These are phyloP conservation scores for Aspergillus steynii DNA, from an alignment of 495 filamentous ascomycete species.

Conservation along the genomic window DNA sequence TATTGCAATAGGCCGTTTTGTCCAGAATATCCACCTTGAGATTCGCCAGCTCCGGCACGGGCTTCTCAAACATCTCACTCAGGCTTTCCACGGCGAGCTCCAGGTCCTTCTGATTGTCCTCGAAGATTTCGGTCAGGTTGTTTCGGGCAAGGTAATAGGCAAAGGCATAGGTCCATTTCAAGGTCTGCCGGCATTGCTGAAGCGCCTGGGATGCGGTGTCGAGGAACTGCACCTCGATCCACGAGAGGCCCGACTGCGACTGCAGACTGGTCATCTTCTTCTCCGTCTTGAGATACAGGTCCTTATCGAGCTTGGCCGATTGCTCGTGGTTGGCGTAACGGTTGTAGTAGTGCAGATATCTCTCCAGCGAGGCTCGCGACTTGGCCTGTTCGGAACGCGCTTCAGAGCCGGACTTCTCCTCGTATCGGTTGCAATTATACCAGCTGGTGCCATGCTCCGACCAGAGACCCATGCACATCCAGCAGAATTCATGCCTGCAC, in stretches of 20 bases:
- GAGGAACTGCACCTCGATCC: slow-evolving; percentile 98
- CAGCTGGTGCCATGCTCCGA: slow-evolving; percentile 99
- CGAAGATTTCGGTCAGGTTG: slow-evolving; percentile 95
- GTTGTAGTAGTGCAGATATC: slow-evolving; percentile 98
- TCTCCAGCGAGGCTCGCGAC: slow-evolving; percentile 84
- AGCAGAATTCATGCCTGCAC: slow-evolving; percentile 98
- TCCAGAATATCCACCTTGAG: slow-evolving; percentile 98
- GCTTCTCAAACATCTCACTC: slow-evolving; percentile 97
- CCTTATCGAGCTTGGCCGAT: slow-evolving; percentile 94
- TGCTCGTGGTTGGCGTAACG: slow-evolving; percentile 98
- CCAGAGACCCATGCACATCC: slow-evolving; percentile 99
- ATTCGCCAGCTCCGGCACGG: slow-evolving; percentile 74
- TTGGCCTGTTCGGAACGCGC: slow-evolving; percentile 88
- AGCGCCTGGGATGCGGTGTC: slow-evolving; percentile 89
- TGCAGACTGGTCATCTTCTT: slow-evolving; percentile 98
- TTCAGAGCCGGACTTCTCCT: slow-evolving; percentile 90
- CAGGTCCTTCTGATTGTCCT: slow-evolving; percentile 97
- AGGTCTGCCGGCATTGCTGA: slow-evolving; percentile 91
- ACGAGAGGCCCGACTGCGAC: slow-evolving; percentile 89
- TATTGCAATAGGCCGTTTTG: slow-evolving; percentile 94
- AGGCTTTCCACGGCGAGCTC: slow-evolving; percentile 95
- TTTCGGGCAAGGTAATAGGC: slow-evolving; percentile 94
- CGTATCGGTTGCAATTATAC: slow-evolving; percentile 98
- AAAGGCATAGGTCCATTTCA: slow-evolving; percentile 99
- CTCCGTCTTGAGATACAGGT: slow-evolving; percentile 93